phyloP scores from a whole-genome alignment of 352 stramenopile genomes.

The Albugo laibachii region DNA sequence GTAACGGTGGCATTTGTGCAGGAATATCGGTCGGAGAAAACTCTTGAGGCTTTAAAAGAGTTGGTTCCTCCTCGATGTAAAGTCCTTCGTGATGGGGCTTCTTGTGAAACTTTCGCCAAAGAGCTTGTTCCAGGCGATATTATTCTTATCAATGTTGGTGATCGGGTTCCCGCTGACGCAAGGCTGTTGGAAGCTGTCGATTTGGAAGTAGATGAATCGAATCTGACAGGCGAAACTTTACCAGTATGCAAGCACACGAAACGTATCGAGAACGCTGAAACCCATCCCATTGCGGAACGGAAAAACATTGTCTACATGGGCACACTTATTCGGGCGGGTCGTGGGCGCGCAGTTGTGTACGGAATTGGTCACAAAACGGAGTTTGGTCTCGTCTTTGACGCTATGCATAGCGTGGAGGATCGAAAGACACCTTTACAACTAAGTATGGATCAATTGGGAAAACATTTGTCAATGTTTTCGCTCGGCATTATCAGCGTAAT shows the following conservation, averaged over 20 bases:
- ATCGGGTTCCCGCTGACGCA: conserved; percentile 86
- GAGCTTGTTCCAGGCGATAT: conserved; percentile 72
- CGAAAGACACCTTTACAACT: conserved; percentile 88
- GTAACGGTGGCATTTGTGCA: conserved; percentile 89
- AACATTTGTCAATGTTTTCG: conserved; percentile 86
- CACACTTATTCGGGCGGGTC: conserved; percentile 85
- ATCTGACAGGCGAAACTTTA: conserved; percentile 84
- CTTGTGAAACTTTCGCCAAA: conserved; percentile 41
- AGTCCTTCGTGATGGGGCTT: conserved; percentile 28
- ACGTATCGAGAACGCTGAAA: conserved; percentile 37
- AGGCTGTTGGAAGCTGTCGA: conserved; percentile 77
- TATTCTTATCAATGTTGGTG: conserved; percentile 80
- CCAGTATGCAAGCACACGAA: conserved; percentile 59
- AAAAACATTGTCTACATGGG: conserved; percentile 94
- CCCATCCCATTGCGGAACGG: conserved; percentile 47
- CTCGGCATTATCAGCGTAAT: conserved; percentile 89
- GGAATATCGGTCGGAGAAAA: conserved; percentile 75
- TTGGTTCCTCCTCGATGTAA: conserved; percentile 58
- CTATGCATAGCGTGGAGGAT: conserved; percentile 85
- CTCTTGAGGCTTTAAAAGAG: conserved; percentile 62
- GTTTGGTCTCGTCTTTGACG: conserved; percentile 90
- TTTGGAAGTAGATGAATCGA: conserved; percentile 86
- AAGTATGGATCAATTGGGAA: conserved; percentile 92
- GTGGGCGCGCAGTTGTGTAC: conserved; percentile 86
- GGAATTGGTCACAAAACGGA: conserved; percentile 88